A percentile compares a stretch with the other conserved stretches of the same genome.
These are phyloP conservation scores for Isatis tinctoria DNA, from an alignment of 345 rosid genomes.

Conservation along the genomic window DNA sequence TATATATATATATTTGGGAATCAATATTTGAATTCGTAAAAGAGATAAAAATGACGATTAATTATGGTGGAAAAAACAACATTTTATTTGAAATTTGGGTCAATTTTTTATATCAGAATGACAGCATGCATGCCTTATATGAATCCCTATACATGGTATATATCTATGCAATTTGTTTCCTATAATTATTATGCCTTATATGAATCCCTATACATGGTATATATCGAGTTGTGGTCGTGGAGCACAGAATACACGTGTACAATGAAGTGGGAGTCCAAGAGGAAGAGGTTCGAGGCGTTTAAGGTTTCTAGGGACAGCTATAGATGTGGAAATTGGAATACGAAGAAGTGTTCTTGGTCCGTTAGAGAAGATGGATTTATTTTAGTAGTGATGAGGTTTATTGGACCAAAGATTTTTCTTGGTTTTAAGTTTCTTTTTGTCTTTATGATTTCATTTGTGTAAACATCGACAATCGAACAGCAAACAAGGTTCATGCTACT, in stretches of 20 bases:
- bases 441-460: neutral
- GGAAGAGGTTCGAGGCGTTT: constrained; percentile 64
- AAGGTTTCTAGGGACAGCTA: constrained; percentile 46
- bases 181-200: neutral
- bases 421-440: constrained; percentile 30
- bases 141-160: neutral
- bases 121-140: neutral
- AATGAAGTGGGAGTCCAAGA: constrained; percentile 64
- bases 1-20: too few species aligned
- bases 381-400: constrained; percentile 75
- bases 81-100: neutral
- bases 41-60: too few species aligned
- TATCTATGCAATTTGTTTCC: constrained; percentile 2
- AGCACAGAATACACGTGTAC: constrained; percentile 49
- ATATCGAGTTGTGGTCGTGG: constrained; percentile 40
- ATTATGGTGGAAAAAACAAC: too few species aligned
- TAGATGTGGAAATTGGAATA: constrained; percentile 55
- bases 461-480: neutral
- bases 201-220: neutral
- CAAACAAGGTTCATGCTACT: neutral
- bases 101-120: neutral
- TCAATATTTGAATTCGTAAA: too few species aligned
- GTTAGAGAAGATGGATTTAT: constrained; percentile 84
- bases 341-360: constrained; percentile 80
- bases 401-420: constrained; percentile 81